Evolutionary conservation across 2,329 filamentous ascomycete genomes (phyloP).

Genomic region (Aspergillus pseudoterreus): DNA sequence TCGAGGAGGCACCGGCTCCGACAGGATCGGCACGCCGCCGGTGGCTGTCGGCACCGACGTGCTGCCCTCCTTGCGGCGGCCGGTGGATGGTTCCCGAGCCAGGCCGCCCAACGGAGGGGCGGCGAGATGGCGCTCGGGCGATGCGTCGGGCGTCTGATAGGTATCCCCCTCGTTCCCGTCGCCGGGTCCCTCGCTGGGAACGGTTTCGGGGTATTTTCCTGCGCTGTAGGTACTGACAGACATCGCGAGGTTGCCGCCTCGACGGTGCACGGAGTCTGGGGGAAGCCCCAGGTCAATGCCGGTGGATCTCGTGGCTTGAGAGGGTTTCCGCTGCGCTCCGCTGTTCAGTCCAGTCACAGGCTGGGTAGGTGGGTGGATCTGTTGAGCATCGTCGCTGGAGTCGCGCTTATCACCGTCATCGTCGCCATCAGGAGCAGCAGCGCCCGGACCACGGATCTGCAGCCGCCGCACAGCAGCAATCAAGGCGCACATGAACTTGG

Average conservation of each 20-base stretch:
- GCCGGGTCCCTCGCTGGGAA: constrained; percentile 21
- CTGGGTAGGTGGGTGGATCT: constrained; percentile 4
- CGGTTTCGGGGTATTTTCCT: constrained; percentile 29
- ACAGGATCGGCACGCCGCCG: constrained; percentile 23
- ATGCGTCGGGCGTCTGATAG: constrained; percentile 24
- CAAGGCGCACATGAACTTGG: constrained; percentile 95
- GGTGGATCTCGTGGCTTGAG: constrained; percentile 21
- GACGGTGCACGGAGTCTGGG: constrained; percentile 25
- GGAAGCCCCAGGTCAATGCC: constrained; percentile 27
- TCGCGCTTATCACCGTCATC: constrained; percentile 9
- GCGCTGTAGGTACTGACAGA: constrained; percentile 26
- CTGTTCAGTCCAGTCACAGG: background rate
- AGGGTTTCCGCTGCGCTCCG: background rate
- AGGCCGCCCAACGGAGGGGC: constrained; percentile 24
- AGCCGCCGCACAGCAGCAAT: constrained; percentile 80
- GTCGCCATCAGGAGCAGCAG: constrained; percentile 43
- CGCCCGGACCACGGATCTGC: constrained; percentile 78
- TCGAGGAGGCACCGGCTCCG: constrained; percentile 20
- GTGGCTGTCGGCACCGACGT: constrained; percentile 13
- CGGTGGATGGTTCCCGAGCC: constrained; percentile 37
- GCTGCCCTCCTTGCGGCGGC: constrained; percentile 32
- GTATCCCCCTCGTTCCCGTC: constrained; percentile 23
- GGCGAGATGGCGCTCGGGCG: constrained; percentile 22
- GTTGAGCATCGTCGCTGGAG: constrained; percentile 1
- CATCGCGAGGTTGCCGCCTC: constrained; percentile 17